Percentiles rank a stretch among this genome's conserved stretches.
Conservation (phyloP, 495 filamentous ascomycete genomes). For the Aspergillus steynii region DNA sequence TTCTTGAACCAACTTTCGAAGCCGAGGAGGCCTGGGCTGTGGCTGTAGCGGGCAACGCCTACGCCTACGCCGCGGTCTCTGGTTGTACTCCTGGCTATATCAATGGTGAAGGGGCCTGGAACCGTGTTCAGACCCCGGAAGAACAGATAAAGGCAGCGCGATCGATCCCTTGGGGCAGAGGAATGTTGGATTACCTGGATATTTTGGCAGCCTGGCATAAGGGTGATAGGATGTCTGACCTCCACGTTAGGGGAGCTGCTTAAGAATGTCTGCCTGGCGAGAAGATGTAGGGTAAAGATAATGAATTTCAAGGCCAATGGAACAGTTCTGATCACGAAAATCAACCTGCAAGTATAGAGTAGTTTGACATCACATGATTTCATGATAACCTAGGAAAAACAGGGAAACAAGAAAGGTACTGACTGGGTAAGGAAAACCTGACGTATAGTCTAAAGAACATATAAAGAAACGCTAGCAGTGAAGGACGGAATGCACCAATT, state of each 20-base stretch:
- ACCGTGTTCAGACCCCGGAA: not conserved
- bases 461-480: not conserved
- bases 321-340: not conserved
- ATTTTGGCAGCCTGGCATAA: not conserved
- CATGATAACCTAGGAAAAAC: not conserved
- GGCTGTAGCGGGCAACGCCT: constrained; percentile 40
- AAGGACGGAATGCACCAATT: not conserved
- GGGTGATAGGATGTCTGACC: no score
- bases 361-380: not conserved
- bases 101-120: constrained; percentile 45
- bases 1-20: constrained; percentile 42
- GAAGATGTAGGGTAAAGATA: no score
- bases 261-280: no score
- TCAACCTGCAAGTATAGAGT: not conserved
- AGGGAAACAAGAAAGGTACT: not conserved
- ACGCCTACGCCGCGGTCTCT: constrained; percentile 33
- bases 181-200: constrained; percentile 16
- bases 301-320: not conserved
- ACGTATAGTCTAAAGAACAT: not conserved
- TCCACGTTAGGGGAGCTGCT: no score
- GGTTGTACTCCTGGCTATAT: constrained; percentile 60
- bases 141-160: constrained; percentile 7
- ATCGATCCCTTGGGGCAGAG: constrained; percentile 18
- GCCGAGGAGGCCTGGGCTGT: constrained; percentile 50
- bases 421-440: not conserved